Evolutionary conservation across 768 basidiomycete species (phyloP).

Genomic region (Leccinum olivaceopallidum): DNA sequence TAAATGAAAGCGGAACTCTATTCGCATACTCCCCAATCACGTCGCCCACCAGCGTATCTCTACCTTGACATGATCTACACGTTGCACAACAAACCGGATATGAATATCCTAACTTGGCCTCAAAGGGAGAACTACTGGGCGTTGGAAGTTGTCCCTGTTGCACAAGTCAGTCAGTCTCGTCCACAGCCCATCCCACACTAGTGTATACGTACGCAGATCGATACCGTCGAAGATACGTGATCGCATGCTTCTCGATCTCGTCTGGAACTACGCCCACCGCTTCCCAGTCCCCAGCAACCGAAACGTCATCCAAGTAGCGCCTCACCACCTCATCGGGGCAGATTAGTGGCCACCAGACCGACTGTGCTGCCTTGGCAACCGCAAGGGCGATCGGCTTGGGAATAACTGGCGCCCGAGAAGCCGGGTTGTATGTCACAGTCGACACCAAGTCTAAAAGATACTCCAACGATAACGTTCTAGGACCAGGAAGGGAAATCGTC

Average conservation of each 20-base stretch:
- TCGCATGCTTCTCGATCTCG: slow-evolving; percentile 84
- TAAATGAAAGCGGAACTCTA: slow-evolving; percentile 30
- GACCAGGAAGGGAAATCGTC: slow-evolving; percentile 85
- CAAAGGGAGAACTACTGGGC: slow-evolving; percentile 65
- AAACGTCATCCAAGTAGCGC: slow-evolving; percentile 81
- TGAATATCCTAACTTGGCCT: slow-evolving; percentile 39
- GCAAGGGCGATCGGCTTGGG: slow-evolving; percentile 71
- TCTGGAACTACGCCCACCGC: slow-evolving; percentile 78
- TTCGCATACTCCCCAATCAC: slow-evolving; percentile 16
- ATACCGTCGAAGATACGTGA: slow-evolving; percentile 87
- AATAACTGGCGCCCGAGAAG: slow-evolving; percentile 69
- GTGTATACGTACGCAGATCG: slow-evolving; percentile 73
- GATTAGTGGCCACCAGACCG: slow-evolving; percentile 88
- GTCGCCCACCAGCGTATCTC: slow-evolving; percentile 11
- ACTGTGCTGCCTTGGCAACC: slow-evolving; percentile 62
- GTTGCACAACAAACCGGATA: slow-evolving; percentile 29
- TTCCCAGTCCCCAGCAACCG: slow-evolving; percentile 79
- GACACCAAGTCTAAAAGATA: slow-evolving; percentile 78
- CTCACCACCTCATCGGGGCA: slow-evolving; percentile 90
- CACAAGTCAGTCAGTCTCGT: slow-evolving; percentile 14
- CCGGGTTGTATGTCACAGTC: slow-evolving; percentile 75
- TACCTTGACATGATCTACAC: slow-evolving; percentile 27
- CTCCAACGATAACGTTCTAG: slow-evolving; percentile 80
- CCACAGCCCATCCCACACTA: slow-evolving; percentile 3
- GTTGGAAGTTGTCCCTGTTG: slow-evolving; percentile 64